These are phyloP conservation scores for Phytophthora pistaciae DNA, from an alignment of 352 stramenopile genomes.

Conservation along the genomic window DNA sequence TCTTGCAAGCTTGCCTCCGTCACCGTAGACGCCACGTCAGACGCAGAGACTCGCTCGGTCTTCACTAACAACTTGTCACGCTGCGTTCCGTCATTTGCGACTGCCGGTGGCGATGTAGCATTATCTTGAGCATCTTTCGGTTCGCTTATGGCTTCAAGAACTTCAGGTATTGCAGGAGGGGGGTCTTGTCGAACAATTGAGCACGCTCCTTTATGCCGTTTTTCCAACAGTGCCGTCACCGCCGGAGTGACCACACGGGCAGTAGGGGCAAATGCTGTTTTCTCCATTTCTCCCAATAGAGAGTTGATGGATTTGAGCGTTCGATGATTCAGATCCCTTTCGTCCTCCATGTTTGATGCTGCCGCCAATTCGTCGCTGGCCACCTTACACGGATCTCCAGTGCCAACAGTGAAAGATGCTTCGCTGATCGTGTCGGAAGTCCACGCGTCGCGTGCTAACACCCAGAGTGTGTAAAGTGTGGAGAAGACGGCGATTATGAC, in stretches of 20 bases:
- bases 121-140: not conserved
- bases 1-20: not conserved
- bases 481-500: constrained; percentile 16
- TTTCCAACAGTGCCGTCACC: constrained; percentile 32
- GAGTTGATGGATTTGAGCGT: constrained; percentile 12
- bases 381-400: constrained; percentile 1
- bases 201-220: constrained; percentile 26
- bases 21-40: constrained; percentile 1
- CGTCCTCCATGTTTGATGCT: not conserved
- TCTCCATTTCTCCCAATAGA: constrained; percentile 29
- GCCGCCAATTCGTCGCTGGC: not conserved
- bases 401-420: not conserved
- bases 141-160: not conserved
- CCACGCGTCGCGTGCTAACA: constrained; percentile 24
- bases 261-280: constrained; percentile 21
- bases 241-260: constrained; percentile 28
- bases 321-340: not conserved
- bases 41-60: not conserved
- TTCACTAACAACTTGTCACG: constrained; percentile 4
- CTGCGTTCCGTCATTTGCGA: not conserved
- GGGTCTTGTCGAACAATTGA: not conserved
- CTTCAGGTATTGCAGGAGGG: not conserved
- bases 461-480: constrained; percentile 8
- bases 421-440: not conserved
- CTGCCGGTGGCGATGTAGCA: not conserved